Percentiles rank a stretch among this genome's conserved stretches.
Evolutionary conservation across 441 rosid genomes (phyloP).

Genomic region (Breynia disticha): DNA sequence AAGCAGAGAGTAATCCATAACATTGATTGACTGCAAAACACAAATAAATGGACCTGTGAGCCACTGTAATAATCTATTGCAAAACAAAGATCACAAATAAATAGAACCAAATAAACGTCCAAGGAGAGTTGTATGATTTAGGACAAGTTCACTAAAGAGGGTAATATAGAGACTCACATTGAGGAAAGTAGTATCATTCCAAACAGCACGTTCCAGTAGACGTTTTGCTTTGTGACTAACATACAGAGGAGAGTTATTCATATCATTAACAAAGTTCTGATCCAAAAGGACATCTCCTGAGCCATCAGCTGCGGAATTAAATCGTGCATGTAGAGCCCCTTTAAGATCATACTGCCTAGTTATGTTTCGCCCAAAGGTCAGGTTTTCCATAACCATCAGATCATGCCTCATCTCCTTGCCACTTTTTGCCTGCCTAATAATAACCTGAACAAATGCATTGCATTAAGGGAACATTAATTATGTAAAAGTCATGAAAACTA

Average conservation of each 20-base stretch:
- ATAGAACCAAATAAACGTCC: too few species aligned
- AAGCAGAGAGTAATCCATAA: constrained; percentile 94
- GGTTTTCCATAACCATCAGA: constrained; percentile 98
- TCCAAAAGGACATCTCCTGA: constrained; percentile 78
- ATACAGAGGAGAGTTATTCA: constrained; percentile 81
- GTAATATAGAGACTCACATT: constrained; percentile 43
- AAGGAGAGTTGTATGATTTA: too few species aligned
- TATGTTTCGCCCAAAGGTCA: constrained; percentile 58
- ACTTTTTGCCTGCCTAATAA: constrained; percentile 53
- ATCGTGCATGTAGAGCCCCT: constrained; percentile 84
- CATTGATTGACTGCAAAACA: constrained; percentile 63
- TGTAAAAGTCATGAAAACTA: neutral
- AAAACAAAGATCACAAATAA: too few species aligned
- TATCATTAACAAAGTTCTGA: constrained; percentile 89
- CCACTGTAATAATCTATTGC: too few species aligned
- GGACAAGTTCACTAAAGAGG: constrained; percentile 3
- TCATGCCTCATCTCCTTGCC: constrained; percentile 82
- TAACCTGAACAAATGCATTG: constrained; percentile 44
- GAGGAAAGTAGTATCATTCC: constrained; percentile 91
- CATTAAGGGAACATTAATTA: constrained; percentile 10
- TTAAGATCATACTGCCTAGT: constrained; percentile 91
- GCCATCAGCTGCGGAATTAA: constrained; percentile 42
- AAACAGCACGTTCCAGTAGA: constrained; percentile 70
- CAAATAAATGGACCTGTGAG: too few species aligned
- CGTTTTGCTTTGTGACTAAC: constrained; percentile 73